Conservation (phyloP, 2,329 filamentous ascomycete species). For the Hypomyces perniciosus region DNA sequence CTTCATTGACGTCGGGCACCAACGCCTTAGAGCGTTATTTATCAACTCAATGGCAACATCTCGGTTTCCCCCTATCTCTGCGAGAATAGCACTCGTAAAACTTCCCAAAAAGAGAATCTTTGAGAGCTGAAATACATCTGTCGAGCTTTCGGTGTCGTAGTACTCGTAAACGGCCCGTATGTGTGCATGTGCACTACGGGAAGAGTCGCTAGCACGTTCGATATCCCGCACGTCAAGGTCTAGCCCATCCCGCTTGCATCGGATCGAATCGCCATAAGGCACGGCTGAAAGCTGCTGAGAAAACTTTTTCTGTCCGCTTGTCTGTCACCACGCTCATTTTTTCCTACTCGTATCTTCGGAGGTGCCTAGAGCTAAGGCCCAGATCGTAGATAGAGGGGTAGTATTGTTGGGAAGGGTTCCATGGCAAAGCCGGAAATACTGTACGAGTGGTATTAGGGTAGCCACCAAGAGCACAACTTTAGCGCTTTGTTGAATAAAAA, state of each 20-base stretch:
- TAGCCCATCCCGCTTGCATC: background rate
- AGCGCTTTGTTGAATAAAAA: background rate
- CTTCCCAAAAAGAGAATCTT: too few species aligned
- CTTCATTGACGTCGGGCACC: background rate
- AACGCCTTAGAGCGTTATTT: too few species aligned
- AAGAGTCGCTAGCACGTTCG: background rate
- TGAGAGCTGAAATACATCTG: too few species aligned
- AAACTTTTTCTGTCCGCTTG: background rate
- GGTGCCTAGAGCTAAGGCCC: background rate
- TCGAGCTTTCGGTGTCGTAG: too few species aligned
- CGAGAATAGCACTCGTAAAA: too few species aligned
- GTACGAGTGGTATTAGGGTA: background rate
- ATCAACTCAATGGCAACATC: too few species aligned
- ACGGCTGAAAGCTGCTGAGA: background rate
- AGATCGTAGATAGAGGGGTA: background rate
- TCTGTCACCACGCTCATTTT: conserved; percentile 1
- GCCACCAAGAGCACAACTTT: background rate
- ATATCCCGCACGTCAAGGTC: background rate
- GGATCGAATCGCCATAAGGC: background rate
- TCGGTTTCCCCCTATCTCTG: too few species aligned
- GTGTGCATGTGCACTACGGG: background rate
- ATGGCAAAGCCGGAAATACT: background rate
- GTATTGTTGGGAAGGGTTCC: conserved; percentile 12
- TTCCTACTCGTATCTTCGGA: background rate
- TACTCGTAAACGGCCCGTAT: too few species aligned